phyloP scores from a whole-genome alignment of 2,329 filamentous ascomycete genomes.

The Penicillium sp. region DNA sequence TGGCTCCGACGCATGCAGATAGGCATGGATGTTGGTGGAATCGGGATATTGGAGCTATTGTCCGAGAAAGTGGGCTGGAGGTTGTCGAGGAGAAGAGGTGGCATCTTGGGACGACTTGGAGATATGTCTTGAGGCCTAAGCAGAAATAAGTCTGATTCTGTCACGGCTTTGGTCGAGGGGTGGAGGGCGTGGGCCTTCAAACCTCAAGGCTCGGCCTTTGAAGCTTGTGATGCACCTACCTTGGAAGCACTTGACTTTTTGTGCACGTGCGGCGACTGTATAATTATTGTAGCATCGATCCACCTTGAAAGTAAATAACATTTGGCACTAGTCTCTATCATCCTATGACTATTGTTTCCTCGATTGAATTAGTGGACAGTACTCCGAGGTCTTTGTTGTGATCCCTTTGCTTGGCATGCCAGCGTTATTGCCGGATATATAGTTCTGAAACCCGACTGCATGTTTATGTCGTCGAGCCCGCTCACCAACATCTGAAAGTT shows the following conservation, averaged over 20 bases:
- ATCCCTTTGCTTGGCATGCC: no score
- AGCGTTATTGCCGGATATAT: no score
- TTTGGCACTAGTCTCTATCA: no score
- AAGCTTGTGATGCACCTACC: background rate
- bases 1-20: conserved; percentile 48
- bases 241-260: background rate
- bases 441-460: no score
- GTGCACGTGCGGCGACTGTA: background rate
- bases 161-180: background rate
- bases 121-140: conserved; percentile 39
- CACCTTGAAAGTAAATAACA: no score
- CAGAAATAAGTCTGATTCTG: background rate
- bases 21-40: conserved; percentile 56
- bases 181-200: no score
- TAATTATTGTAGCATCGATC: background rate
- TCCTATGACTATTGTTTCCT: no score
- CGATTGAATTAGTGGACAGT: no score
- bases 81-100: conserved; percentile 47
- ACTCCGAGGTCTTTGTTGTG: no score
- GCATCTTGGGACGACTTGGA: conserved; percentile 51
- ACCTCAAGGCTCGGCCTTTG: background rate
- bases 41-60: conserved; percentile 49
- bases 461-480: no score
- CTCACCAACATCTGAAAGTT: no score
- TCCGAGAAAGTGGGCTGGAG: conserved; percentile 48